Percentiles rank a stretch among this genome's conserved stretches.
These are phyloP conservation scores for Talaromyces adpressus DNA, from an alignment of 495 filamentous ascomycete species.

Conservation along the genomic window DNA sequence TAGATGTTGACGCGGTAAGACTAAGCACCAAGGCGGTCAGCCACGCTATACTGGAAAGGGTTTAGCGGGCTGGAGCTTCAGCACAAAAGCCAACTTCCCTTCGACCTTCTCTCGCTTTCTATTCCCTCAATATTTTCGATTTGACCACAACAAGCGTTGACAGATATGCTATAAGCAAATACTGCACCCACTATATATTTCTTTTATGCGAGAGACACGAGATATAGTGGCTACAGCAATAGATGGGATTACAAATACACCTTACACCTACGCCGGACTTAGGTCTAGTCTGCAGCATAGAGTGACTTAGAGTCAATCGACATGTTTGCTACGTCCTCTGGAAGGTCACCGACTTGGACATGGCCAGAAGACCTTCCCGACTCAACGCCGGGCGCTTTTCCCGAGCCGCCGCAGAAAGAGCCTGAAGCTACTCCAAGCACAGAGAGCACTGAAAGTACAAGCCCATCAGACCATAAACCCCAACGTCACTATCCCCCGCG, in stretches of 20 bases:
- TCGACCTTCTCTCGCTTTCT: background rate
- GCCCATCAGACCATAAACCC: slow-evolving; percentile 14
- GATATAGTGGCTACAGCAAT: background rate
- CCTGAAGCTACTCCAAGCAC: slow-evolving; percentile 11
- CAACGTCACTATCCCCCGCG: slow-evolving; percentile 56
- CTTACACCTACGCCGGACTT: background rate
- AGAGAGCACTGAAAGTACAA: slow-evolving; percentile 9
- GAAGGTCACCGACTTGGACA: background rate
- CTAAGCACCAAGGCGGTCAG: slow-evolving; percentile 6
- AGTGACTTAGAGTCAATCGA: background rate
- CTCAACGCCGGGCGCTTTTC: slow-evolving; percentile 3
- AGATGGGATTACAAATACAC: background rate
- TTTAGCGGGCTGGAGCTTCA: background rate
- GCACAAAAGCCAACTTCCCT: background rate
- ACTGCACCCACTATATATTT: background rate
- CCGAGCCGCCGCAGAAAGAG: slow-evolving; percentile 10
- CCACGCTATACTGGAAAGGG: background rate
- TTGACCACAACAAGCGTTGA: background rate
- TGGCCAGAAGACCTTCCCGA: slow-evolving; percentile 4
- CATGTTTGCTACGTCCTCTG: background rate
- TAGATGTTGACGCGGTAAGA: slow-evolving; percentile 32
- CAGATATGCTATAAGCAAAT: background rate
- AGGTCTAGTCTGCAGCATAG: background rate
- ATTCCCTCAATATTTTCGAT: background rate
- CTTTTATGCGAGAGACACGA: background rate